Evolutionary conservation across 1,139 yeast genomes (phyloP), one percentile per base, ranked within the genome.

Genomic region (Suhomyces wounanorum): DNA sequence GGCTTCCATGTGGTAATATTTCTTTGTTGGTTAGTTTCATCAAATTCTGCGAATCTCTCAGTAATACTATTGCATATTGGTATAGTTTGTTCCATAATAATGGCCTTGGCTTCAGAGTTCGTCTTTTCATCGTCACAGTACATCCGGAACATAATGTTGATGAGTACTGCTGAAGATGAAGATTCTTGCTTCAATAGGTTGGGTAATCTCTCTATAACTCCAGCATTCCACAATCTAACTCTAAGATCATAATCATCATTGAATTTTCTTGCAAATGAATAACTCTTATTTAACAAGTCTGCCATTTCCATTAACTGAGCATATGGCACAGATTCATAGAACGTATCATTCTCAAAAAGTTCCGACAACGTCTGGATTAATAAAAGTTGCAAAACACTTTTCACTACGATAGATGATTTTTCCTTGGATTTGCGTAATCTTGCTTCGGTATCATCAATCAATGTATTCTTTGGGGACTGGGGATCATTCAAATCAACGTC

Each of bases 141-240:
- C 67, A 94, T 74, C 59, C 87, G 79, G 75, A 94, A 88, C 77
- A 89, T 78, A 45, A 91, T 81, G 58, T 87, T 85, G 56, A 94
- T 84, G 66, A 85, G 88, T 1, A 91, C 96, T 1, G 96, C 94
- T 1, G 96, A 87, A 0, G 97, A 84, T 21, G 91, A 84, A 0
- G 96, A 85, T 67, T 95, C 99, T 68, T 95, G 99, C 60, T 89
- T 89, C 59, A 92, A 74, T 59, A 95, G 73, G 63, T 94, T 95
- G 21, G 99, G 99, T 54, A 92, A 78, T 64, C 94, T 87, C 62
- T 90, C 96, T 71, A 92, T 94, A 36, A 91, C 85, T 2, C 97
- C 97, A 9, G 95, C 90, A 63, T 90, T 89, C 86, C 96, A 92
- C 45, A 95, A 75, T 56, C 96, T 77, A 18, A 89, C 87, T 57